These are phyloP conservation scores for Ustanciosporium gigantosporum DNA, from an alignment of 1,284 basidiomycete genomes.

Conservation along the genomic window DNA sequence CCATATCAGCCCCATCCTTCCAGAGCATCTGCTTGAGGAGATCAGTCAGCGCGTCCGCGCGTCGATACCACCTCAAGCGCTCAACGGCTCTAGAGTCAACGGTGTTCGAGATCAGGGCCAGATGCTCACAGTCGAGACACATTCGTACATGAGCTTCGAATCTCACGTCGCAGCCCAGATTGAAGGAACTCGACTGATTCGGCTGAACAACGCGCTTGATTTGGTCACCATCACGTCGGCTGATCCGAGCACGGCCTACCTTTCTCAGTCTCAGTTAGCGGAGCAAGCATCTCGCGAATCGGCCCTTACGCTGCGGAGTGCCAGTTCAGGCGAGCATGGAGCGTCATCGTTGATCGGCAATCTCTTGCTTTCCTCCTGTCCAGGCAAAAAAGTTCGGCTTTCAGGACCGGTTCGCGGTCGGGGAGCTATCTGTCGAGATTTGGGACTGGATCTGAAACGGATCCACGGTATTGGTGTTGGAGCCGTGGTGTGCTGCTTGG, in stretches of 20 bases:
- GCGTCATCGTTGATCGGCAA: conserved; percentile 71
- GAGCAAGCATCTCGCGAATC: conserved; percentile 17
- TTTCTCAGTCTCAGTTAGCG: conserved; percentile 21
- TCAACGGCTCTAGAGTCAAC: no score
- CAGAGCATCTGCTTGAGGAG: conserved; percentile 26
- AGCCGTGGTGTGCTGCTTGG: conserved; percentile 83
- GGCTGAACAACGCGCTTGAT: conserved; percentile 37
- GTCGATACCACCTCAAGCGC: conserved; percentile 19
- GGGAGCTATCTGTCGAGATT: conserved; percentile 79
- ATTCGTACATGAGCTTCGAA: conserved; percentile 14
- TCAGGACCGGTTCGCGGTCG: conserved; percentile 78
- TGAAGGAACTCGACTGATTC: conserved; percentile 41
- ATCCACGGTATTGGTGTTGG: conserved; percentile 77
- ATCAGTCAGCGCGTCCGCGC: conserved; percentile 32
- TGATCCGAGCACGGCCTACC: conserved; percentile 14
- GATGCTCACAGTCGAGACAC: not conserved
- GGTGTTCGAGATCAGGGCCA: conserved; percentile 2
- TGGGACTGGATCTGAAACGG: conserved; percentile 75
- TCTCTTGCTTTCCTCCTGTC: conserved; percentile 85
- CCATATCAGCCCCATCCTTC: conserved; percentile 49
- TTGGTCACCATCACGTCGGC: conserved; percentile 23
- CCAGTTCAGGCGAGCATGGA: not conserved
- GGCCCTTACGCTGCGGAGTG: conserved; percentile 1
- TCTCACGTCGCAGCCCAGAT: conserved; percentile 23
- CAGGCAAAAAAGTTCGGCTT: conserved; percentile 92